Percentiles rank a stretch among this genome's conserved stretches.
Evolutionary conservation across 208 protist species (phyloP).

Genomic region (Leptomonas seymouri): DNA sequence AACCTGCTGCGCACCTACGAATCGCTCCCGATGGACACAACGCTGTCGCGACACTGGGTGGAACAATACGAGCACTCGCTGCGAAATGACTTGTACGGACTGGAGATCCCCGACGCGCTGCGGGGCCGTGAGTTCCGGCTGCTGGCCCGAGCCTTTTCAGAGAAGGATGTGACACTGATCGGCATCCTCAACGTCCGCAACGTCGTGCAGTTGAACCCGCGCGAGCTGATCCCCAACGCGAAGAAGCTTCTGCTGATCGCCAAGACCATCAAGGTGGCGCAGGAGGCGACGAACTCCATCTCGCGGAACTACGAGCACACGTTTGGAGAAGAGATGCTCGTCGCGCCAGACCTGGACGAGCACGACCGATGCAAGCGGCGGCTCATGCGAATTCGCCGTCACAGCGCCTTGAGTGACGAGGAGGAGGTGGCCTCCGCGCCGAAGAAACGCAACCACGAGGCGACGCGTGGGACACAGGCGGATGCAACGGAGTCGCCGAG

Average conservation of each 20-base stretch:
- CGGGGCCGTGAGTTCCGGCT: conserved; percentile 58
- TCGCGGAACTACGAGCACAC: conserved; percentile 45
- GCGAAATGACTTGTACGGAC: conserved; percentile 73
- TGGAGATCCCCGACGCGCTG: conserved; percentile 62
- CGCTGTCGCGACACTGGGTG: conserved; percentile 61
- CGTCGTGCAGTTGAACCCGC: conserved; percentile 74
- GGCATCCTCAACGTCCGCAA: conserved; percentile 59
- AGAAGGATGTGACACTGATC: conserved; percentile 70
- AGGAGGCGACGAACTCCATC: conserved; percentile 48
- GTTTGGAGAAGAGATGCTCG: conserved; percentile 63
- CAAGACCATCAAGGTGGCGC: conserved; percentile 47
- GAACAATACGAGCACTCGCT: conserved; percentile 86
- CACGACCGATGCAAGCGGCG: conserved; percentile 31
- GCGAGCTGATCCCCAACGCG: conserved; percentile 47
- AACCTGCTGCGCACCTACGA: conserved; percentile 87
- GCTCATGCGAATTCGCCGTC: conserved; percentile 1
- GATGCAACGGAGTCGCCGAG: no score
- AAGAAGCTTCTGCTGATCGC: conserved; percentile 77
- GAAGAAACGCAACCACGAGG: neutral
- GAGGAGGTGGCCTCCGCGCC: conserved; percentile 7
- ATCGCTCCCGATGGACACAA: conserved; percentile 51
- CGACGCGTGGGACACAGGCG: neutral
- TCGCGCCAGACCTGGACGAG: conserved; percentile 45
- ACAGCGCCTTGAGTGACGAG: conserved; percentile 9
- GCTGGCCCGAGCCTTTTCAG: conserved; percentile 58